Evolutionary conservation across 2,329 filamentous ascomycete species (phyloP).

Genomic region (Pestalotiopsis sp.): DNA sequence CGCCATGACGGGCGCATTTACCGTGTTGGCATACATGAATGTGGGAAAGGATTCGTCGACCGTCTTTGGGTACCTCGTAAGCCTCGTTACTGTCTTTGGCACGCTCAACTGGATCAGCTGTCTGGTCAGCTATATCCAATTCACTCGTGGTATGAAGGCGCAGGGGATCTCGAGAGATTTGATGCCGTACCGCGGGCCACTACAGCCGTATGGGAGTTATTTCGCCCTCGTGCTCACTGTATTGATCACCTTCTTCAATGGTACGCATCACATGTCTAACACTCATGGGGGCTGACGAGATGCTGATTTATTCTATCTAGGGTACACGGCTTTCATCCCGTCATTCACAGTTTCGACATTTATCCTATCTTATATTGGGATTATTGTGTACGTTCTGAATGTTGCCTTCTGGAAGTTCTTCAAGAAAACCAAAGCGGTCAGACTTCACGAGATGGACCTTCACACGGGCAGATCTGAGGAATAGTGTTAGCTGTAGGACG

Average conservation of each 20-base stretch:
- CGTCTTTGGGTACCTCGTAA: constrained; percentile 15
- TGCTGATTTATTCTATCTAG: neutral
- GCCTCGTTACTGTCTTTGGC: constrained; percentile 16
- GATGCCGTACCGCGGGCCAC: constrained; percentile 57
- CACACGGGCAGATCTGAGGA: neutral
- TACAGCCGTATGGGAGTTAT: constrained; percentile 58
- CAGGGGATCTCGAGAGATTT: constrained; percentile 50
- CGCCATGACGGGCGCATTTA: constrained; percentile 56
- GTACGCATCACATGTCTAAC: constrained; percentile 30
- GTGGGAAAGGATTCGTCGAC: constrained; percentile 19
- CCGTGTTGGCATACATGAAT: constrained; percentile 56
- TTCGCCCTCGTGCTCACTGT: constrained; percentile 39
- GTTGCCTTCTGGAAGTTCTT: neutral
- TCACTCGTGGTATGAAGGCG: constrained; percentile 51
- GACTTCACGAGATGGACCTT: neutral
- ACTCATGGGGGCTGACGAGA: neutral
- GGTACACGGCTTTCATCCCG: neutral
- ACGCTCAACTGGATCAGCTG: constrained; percentile 18
- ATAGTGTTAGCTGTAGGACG: neutral
- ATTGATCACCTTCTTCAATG: constrained; percentile 48
- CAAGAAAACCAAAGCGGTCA: neutral
- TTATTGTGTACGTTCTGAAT: neutral
- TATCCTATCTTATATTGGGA: neutral
- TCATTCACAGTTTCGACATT: neutral
- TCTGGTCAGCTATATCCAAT: constrained; percentile 53